Percentiles rank a stretch among this genome's conserved stretches.
Evolutionary conservation across 345 rosid species (phyloP).

Genomic region (Trapa bicornis): DNA sequence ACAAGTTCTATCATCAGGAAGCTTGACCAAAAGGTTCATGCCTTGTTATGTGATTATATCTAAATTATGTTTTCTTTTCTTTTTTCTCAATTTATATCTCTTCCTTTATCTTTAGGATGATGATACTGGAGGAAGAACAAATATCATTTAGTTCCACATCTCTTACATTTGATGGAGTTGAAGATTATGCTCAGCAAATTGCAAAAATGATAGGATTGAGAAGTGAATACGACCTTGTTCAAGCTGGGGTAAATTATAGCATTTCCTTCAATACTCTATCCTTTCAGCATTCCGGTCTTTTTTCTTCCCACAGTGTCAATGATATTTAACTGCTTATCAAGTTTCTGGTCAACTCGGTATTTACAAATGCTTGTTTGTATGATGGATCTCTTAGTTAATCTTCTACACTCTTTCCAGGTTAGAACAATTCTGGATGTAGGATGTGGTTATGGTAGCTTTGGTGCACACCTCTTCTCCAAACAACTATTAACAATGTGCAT

Average conservation of each 20-base stretch:
- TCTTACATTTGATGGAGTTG: conserved; percentile 78
- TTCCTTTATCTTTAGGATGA: conserved; percentile 48
- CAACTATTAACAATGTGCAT: conserved; percentile 87
- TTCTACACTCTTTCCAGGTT: conserved; percentile 37
- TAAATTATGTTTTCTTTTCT: neutral
- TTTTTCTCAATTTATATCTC: conserved; percentile 2
- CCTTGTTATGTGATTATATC: neutral
- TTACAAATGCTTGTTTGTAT: neutral
- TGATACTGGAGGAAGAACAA: conserved; percentile 95
- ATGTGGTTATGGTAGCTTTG: conserved; percentile 99
- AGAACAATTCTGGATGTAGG: conserved; percentile 94
- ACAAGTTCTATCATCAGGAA: conserved; percentile 91
- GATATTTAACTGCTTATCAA: neutral
- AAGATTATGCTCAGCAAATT: conserved; percentile 96
- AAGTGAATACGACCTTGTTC: conserved; percentile 64
- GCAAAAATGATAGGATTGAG: conserved; percentile 93
- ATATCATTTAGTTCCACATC: conserved; percentile 90
- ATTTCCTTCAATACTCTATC: neutral
- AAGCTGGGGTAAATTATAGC: conserved; percentile 69
- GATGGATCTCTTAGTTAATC: neutral
- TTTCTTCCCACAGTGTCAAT: neutral
- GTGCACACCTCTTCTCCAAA: conserved; percentile 81
- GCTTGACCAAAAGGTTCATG: conserved; percentile 77
- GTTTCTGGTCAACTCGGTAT: neutral
- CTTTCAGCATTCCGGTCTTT: neutral